A percentile compares a stretch with the other conserved stretches of the same genome.
Conservation (phyloP, 2,329 filamentous ascomycete genomes). For the Botrytis fabae region DNA sequence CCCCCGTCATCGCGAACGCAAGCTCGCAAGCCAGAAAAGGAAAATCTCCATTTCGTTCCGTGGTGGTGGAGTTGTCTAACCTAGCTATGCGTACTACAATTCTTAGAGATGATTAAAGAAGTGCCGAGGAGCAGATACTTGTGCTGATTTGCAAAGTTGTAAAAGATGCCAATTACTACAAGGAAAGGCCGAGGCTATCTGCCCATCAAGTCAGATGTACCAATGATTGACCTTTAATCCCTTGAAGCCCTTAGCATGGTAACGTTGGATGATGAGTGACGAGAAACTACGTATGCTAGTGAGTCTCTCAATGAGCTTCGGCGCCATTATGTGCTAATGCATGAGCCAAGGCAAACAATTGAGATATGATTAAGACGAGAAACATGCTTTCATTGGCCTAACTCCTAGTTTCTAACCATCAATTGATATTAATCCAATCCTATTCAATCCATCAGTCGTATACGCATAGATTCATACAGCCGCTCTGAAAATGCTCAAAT, state of each 20-base stretch:
- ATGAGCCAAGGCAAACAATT: not conserved
- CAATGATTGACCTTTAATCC: not conserved
- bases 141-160: not conserved
- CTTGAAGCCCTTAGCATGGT: not conserved
- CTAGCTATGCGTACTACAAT: not conserved
- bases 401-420: constrained; percentile 4
- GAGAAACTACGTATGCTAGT: not conserved
- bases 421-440: not conserved
- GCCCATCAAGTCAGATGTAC: not conserved
- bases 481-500: constrained; percentile 12
- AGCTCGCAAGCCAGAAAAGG: not conserved
- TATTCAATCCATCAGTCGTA: constrained; percentile 17
- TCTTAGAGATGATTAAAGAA: not conserved
- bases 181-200: not conserved
- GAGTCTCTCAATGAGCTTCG: not conserved
- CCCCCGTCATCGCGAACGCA: not conserved
- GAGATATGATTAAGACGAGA: not conserved
- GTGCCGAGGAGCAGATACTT: not conserved
- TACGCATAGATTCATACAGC: constrained; percentile 22
- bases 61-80: not conserved
- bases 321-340: not conserved
- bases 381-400: constrained; percentile 20
- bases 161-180: not conserved
- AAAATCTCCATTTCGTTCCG: not conserved
- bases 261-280: not conserved